Base-by-base conservation (phyloP, 2,329 filamentous ascomycete species). In the Pseudogymnoascus sp. region DNA sequence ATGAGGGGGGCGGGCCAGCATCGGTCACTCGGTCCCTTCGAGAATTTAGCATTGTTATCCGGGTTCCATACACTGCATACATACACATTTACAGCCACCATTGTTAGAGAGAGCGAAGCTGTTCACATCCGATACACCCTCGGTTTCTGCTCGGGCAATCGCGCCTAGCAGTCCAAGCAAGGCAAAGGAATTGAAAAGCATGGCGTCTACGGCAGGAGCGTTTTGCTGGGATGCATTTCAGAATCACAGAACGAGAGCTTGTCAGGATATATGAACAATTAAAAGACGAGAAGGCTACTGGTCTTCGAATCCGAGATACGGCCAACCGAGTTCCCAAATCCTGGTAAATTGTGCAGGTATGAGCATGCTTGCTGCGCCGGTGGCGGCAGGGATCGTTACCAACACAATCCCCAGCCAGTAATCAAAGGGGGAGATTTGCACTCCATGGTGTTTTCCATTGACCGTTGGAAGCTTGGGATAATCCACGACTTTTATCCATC, bases 1-100 rank as follows among this genome's bases (percentile, higher is more conserved):
- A 66, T 57, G 14, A 65, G 31, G 2, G 57, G 54, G 0, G 69
- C 69, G 2, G 75, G 74, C 75, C 74, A 77, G 66, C 76, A 78
- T 16, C 39, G 26, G 26, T 57, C 47, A 34, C 47, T 57, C 26
- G 47, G 47, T 57, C 47, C 47, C 47, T 57, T 57, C 10, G 26
- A 57, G 26, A 11, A 12, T 18, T 57, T 34, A 57, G 47, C 26
- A 57, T 16, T 57, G n/a, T 16, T 57, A n/a, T 12, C 10, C n/a
- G 6, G 26, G 14, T 31, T 31, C n/a, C 16, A 31, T 34, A 1
- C 26, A 57, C 26, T 18, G 47, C 4, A 18, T 34, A 57, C 47
- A 34, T 57, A 57, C 47, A 18, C 47, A 57, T 57, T 57, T 57
- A 34, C 47, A 57, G 47, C 47, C 47, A 16, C 47, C 47, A 18